Evolutionary conservation across 78 protist genomes (phyloP), one percentile per base, ranked within the genome.

Genomic region (Mastigamoeba balamuthi): DNA sequence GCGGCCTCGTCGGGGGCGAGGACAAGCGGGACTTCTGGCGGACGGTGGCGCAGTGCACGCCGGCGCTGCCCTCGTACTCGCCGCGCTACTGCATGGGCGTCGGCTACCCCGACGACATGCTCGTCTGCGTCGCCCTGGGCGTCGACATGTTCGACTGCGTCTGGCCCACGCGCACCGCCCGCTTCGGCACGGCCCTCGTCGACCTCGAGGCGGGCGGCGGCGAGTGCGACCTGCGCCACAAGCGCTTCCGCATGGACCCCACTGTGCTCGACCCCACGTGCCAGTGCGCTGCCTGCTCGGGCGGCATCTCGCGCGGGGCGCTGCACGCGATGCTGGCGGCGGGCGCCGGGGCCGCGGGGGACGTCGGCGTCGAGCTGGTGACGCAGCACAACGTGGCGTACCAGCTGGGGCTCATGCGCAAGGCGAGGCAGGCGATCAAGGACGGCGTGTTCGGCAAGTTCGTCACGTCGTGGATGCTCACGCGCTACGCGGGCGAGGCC

Each of bases 131-230:
- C 2, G 95, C 96, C 5, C 78, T 97, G 48, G 99, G 99, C 29
- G 95, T 88, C 4, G 99, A 97, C 73, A 88, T 88, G 96, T 97
- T 95, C 78, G 99, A 97, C 69, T 97, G 99, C 39, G 99, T 97
- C 35, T 97, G 82, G 43, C 98, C 99, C 25, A 92, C 91, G 0
- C 48, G 97, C 9, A 93, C 97, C 0, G 97, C 97, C 6, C 75
- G 96, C 25, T 92, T 92, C n/a, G 96, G 96, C 1, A 74, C 88
- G 3, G 96, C 96, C 3, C 37, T 92, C n/a, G 83, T 82, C 1
- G 23, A 68, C 5, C 86, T 91, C 10, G 82, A 77, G 25, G 83
- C 83, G 6, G 64, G 10, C 17, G 40, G 74, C 10, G 74, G 2
- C 37, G 17, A 6, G 25, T 7, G 44, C 6, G 0, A 67, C 9